Evolutionary conservation across 1,284 basidiomycete species (phyloP).

Genomic region (Tilletiaria anomala): DNA sequence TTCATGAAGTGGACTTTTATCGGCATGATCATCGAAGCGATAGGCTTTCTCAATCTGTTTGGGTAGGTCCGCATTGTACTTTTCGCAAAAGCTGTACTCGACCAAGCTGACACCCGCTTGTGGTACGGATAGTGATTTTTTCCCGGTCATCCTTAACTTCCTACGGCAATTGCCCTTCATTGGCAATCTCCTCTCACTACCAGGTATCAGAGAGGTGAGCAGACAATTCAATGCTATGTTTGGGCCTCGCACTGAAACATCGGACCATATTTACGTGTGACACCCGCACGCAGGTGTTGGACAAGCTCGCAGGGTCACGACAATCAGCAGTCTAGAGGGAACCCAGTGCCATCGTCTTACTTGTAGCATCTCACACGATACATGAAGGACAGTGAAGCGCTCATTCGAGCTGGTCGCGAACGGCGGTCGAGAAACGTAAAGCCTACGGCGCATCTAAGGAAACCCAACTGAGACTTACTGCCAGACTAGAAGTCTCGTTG

Average conservation of each 20-base stretch:
- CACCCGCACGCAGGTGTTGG: slow-evolving; percentile 31
- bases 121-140: too few relatives aligned
- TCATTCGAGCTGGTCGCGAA: too few relatives aligned
- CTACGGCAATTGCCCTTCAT: slow-evolving; percentile 84
- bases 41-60: slow-evolving; percentile 75
- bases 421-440: too few relatives aligned
- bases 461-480: too few relatives aligned
- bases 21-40: slow-evolving; percentile 82
- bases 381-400: too few relatives aligned
- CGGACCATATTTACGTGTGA: background rate
- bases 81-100: background rate
- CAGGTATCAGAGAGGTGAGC: slow-evolving; percentile 43
- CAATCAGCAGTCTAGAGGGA: slow-evolving; percentile 42
- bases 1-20: slow-evolving; percentile 84
- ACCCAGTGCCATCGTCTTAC: too few relatives aligned
- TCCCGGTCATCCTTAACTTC: slow-evolving; percentile 94
- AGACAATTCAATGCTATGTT: background rate
- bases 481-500: too few relatives aligned
- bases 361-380: too few relatives aligned
- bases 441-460: too few relatives aligned
- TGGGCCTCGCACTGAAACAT: background rate
- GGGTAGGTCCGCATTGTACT: slow-evolving; percentile 52
- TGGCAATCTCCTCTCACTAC: slow-evolving; percentile 69
- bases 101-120: too few relatives aligned
- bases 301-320: slow-evolving; percentile 41